A percentile compares a stretch with the other conserved stretches of the same genome.
These are phyloP conservation scores for Eucalyptus dawsonii DNA, from an alignment of 345 rosid species.

Conservation along the genomic window DNA sequence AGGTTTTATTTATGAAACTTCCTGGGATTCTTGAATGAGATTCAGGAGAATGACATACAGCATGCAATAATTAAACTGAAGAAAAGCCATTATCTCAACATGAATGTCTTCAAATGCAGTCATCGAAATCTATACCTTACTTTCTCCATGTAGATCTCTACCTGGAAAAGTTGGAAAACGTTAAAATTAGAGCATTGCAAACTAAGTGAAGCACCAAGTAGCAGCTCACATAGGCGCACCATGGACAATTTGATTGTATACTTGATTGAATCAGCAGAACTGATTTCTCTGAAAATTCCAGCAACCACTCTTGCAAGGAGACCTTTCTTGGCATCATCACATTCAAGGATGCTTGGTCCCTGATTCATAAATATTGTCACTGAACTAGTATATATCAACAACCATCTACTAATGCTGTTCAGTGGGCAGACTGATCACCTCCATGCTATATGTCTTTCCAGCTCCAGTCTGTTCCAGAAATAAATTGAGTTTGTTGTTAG, in stretches of 20 bases:
- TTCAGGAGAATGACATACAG: not conserved
- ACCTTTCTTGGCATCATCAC: constrained; percentile 55
- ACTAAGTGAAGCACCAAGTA: not conserved
- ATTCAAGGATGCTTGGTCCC: constrained; percentile 52
- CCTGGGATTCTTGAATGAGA: not conserved
- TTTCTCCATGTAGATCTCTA: constrained; percentile 96
- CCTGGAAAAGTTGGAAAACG: constrained; percentile 22
- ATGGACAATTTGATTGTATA: constrained; percentile 52
- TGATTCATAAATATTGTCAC: not conserved
- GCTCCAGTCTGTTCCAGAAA: constrained; percentile 72
- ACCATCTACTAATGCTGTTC: not conserved
- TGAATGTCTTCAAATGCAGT: not conserved
- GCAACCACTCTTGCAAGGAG: constrained; percentile 60
- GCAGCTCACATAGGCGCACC: constrained; percentile 20
- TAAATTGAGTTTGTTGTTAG: not conserved
- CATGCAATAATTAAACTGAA: not conserved
- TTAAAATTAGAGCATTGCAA: not conserved
- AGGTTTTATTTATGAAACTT: not conserved
- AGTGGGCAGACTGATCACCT: constrained; percentile 23
- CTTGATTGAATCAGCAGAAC: constrained; percentile 26
- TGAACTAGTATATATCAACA: not conserved
- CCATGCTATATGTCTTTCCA: constrained; percentile 85
- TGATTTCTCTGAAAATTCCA: constrained; percentile 46
- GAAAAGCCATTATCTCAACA: not conserved
- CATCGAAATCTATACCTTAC: constrained; percentile 34